Conservation (phyloP, 306 rosid genomes). For the Sphenostylis stenocarpa region DNA sequence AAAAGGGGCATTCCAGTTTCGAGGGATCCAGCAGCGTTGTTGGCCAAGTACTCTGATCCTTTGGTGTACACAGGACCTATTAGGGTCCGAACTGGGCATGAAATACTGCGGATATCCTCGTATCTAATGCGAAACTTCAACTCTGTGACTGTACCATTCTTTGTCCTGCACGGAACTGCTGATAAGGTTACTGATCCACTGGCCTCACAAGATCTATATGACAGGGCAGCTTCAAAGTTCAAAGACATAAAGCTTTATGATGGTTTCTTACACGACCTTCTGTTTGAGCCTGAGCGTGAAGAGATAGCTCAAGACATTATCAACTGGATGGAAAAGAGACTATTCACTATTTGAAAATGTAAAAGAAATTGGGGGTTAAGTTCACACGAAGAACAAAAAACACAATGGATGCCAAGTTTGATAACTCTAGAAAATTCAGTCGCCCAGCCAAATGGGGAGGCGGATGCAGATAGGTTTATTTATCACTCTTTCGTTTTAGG, state of each 20-base stretch:
- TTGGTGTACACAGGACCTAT: conserved; percentile 96
- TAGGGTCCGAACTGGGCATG: conserved; percentile 95
- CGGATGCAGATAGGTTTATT: conserved; percentile 38
- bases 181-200: conserved; percentile 94
- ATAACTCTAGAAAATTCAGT: conserved; percentile 15
- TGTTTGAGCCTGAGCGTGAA: conserved; percentile 93
- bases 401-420: conserved; percentile 9
- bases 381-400: background rate
- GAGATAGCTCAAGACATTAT: conserved; percentile 83
- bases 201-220: conserved; percentile 85
- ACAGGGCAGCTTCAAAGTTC: conserved; percentile 70
- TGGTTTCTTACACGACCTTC: conserved; percentile 90
- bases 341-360: conserved; percentile 36
- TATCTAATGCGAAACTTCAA: conserved; percentile 65
- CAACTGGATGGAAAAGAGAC: conserved; percentile 80
- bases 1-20: conserved; percentile 98
- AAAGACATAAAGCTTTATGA: conserved; percentile 93
- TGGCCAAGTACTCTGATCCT: conserved; percentile 95
- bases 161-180: conserved; percentile 95
- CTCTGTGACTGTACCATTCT: conserved; percentile 86
- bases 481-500: conserved; percentile 15
- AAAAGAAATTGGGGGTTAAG: background rate
- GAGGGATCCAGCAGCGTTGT: conserved; percentile 88
- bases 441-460: conserved; percentile 32
- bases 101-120: conserved; percentile 81